These are phyloP conservation scores for Cephalotrichum gorgonifer DNA, from an alignment of 2,329 filamentous ascomycete genomes.

Conservation along the genomic window DNA sequence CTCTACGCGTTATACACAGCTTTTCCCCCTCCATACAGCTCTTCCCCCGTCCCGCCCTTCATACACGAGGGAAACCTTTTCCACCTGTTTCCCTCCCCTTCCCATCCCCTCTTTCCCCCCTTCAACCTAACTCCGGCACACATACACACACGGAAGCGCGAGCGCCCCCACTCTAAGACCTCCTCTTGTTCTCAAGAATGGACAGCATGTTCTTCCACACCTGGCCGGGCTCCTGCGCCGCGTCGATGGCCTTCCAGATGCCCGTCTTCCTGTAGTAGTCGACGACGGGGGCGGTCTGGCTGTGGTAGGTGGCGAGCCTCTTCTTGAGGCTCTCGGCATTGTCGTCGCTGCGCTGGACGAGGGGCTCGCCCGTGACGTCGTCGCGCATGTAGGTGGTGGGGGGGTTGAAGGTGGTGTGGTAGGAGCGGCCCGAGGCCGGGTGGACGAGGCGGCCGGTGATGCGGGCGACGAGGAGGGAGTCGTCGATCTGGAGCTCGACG, in stretches of 20 bases:
- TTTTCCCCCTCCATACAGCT: too few species aligned
- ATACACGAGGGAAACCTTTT: too few species aligned
- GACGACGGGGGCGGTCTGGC: constrained; percentile 86
- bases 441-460: constrained; percentile 95
- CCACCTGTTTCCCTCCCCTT: neutral
- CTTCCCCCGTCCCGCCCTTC: too few species aligned
- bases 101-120: neutral
- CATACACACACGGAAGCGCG: neutral
- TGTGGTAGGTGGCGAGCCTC: constrained; percentile 85
- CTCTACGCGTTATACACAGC: too few species aligned
- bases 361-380: constrained; percentile 90
- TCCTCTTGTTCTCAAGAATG: constrained; percentile 60
- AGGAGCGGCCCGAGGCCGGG: constrained; percentile 89
- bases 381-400: constrained; percentile 92
- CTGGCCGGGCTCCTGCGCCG: constrained; percentile 87
- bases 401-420: constrained; percentile 98
- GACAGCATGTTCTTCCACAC: constrained; percentile 90
- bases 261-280: constrained; percentile 95
- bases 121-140: neutral
- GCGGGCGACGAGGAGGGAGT: constrained; percentile 81
- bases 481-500: constrained; percentile 93
- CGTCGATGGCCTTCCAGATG: constrained; percentile 93
- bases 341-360: constrained; percentile 94
- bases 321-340: constrained; percentile 95
- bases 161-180: too few species aligned